Percentiles rank a stretch among this genome's conserved stretches.
Evolutionary conservation across 805 yeast species (phyloP).

Genomic region (Myxozyma nipponensis): DNA sequence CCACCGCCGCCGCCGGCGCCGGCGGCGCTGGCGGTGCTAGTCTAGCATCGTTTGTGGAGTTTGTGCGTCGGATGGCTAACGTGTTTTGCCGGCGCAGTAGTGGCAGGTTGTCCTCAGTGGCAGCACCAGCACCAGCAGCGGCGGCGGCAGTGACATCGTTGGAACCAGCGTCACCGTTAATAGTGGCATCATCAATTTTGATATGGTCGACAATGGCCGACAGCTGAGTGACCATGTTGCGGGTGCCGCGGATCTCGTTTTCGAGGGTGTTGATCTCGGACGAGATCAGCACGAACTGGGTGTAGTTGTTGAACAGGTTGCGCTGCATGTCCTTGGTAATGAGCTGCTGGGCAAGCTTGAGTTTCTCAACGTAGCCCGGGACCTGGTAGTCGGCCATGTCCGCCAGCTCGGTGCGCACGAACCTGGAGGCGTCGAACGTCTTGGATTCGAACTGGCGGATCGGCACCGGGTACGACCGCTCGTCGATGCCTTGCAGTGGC

Average conservation of each 20-base stretch:
- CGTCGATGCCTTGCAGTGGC: conserved; percentile 13
- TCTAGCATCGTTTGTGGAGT: neutral
- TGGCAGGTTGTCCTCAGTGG: conserved; percentile 7
- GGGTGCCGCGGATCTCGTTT: conserved; percentile 19
- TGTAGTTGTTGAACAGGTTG: conserved; percentile 22
- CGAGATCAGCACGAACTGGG: conserved; percentile 25
- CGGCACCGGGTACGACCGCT: conserved; percentile 14
- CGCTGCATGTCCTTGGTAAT: conserved; percentile 24
- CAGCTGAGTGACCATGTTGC: conserved; percentile 22
- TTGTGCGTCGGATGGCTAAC: conserved; percentile 1
- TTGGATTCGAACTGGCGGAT: conserved; percentile 14
- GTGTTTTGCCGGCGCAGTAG: conserved; percentile 12
- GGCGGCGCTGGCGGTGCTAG: neutral
- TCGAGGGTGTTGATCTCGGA: conserved; percentile 23
- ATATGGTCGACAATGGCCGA: conserved; percentile 15
- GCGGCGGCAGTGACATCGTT: neutral
- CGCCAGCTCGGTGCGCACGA: conserved; percentile 5
- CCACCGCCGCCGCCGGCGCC: conserved; percentile 35
- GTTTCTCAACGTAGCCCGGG: conserved; percentile 19
- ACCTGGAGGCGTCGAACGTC: conserved; percentile 8
- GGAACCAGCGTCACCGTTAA: neutral
- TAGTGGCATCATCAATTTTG: conserved; percentile 3
- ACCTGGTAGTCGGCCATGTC: conserved; percentile 24
- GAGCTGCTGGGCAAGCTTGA: conserved; percentile 15
- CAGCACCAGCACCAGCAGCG: neutral